Conservation (phyloP, 1,284 basidiomycete genomes). For the Microbotryum silenes-acaulis region DNA sequence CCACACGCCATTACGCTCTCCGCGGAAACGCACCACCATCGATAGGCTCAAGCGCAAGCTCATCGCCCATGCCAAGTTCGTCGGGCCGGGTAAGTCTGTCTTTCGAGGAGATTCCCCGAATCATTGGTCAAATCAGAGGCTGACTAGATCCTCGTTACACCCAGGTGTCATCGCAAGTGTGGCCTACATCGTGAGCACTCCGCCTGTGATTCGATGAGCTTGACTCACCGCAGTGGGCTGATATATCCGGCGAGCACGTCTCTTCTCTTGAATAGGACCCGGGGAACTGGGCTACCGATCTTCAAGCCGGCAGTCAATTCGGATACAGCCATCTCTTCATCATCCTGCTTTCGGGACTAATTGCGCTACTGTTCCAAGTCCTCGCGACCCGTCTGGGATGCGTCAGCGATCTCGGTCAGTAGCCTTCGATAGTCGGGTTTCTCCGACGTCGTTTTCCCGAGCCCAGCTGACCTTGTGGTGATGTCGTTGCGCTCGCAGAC, state of each 20-base stretch:
- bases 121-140: no score
- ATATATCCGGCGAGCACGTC: slow-evolving; percentile 1
- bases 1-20: no score
- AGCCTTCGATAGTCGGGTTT: no score
- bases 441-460: background rate
- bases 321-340: slow-evolving; percentile 83
- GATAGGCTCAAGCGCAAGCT: background rate
- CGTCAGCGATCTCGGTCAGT: slow-evolving; percentile 41
- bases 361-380: slow-evolving; percentile 60
- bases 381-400: slow-evolving; percentile 49
- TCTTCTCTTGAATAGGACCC: background rate
- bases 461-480: background rate
- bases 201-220: background rate
- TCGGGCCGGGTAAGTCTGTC: slow-evolving; percentile 16
- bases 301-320: slow-evolving; percentile 29
- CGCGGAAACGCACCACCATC: no score
- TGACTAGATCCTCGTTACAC: no score
- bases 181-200: slow-evolving; percentile 19
- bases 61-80: slow-evolving; percentile 24
- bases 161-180: slow-evolving; percentile 18
- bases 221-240: background rate
- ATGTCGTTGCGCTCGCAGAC: slow-evolving; percentile 8
- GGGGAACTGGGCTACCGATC: slow-evolving; percentile 32
- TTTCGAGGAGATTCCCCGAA: no score
- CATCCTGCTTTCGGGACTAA: slow-evolving; percentile 72